A percentile compares a stretch with the other conserved stretches of the same genome.
phyloP scores from a whole-genome alignment of 768 basidiomycete species.

The Collybia mongolica region DNA sequence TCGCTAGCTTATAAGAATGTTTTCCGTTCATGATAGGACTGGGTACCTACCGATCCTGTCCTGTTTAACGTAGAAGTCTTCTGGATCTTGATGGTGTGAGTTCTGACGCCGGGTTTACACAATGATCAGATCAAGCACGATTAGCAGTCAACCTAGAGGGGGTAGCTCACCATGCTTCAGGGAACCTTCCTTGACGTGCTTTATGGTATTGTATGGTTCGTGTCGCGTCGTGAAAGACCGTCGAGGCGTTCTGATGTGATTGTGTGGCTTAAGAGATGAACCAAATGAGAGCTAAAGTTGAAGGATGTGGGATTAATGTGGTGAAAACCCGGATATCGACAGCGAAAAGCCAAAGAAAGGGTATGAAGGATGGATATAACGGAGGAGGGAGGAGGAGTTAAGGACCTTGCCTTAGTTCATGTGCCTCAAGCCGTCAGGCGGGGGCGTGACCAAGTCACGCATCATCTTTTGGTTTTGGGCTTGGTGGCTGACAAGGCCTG shows the following conservation, averaged over 20 bases:
- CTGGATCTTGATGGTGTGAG: constrained; percentile 70
- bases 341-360: background rate
- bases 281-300: background rate
- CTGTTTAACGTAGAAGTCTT: constrained; percentile 96
- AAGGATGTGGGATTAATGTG: background rate
- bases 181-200: constrained; percentile 5
- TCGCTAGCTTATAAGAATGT: background rate
- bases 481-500: constrained; percentile 4
- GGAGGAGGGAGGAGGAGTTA: constrained; percentile 9
- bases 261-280: background rate
- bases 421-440: constrained; percentile 14
- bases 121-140: constrained; percentile 26
- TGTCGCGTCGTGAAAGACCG: constrained; percentile 33
- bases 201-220: constrained; percentile 14
- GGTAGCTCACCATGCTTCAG: constrained; percentile 25
- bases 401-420: constrained; percentile 18
- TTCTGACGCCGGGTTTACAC: constrained; percentile 6
- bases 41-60: constrained; percentile 87
- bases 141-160: constrained; percentile 3
- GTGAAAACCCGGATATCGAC: background rate
- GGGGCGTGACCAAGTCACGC: constrained; percentile 17
- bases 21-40: background rate
- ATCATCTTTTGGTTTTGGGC: too few species aligned
- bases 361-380: constrained; percentile 10
- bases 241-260: constrained; percentile 5